phyloP scores from a whole-genome alignment of 192 early-diverging fungal species.

The Lunasporangiospora selenospora region DNA sequence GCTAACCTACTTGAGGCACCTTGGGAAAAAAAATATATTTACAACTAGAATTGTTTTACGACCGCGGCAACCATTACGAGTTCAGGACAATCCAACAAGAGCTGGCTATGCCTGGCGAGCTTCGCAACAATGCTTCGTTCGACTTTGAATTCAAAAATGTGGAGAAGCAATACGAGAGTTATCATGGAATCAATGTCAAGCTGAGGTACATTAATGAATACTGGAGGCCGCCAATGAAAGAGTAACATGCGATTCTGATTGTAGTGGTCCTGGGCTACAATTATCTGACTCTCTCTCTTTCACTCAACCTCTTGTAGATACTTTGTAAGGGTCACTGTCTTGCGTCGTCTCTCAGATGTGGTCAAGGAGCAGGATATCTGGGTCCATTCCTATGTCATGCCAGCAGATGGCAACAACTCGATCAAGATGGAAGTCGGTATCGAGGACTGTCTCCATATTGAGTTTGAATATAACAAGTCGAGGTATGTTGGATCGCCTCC shows the following conservation, averaged over 20 bases:
- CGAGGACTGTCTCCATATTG: constrained; percentile 99
- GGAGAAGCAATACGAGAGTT: constrained; percentile 99
- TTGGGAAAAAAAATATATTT: background rate
- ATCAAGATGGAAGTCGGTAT: constrained; percentile 99
- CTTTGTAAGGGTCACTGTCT: constrained; percentile 93
- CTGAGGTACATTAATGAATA: constrained; percentile 74
- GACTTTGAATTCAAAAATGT: constrained; percentile 99
- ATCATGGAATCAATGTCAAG: constrained; percentile 98
- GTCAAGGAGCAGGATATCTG: constrained; percentile 95
- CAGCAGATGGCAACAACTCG: constrained; percentile 88
- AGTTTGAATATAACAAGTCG: constrained; percentile 99
- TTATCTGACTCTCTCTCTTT: no score
- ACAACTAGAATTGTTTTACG: constrained; percentile 87
- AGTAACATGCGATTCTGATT: no score
- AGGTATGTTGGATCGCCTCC: constrained; percentile 63
- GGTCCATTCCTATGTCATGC: constrained; percentile 98
- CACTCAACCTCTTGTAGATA: constrained; percentile 78
- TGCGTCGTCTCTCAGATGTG: constrained; percentile 87
- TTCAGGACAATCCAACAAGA: constrained; percentile 95
- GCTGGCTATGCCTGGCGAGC: constrained; percentile 92
- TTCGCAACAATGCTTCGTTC: constrained; percentile 79
- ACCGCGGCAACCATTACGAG: constrained; percentile 94
- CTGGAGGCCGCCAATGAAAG: no score
- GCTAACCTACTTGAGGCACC: no score
- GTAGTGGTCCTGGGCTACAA: no score